Evolutionary conservation across 257 asterid species (phyloP), one percentile per base, ranked within the genome.

Genomic region (Mentha longifolia): DNA sequence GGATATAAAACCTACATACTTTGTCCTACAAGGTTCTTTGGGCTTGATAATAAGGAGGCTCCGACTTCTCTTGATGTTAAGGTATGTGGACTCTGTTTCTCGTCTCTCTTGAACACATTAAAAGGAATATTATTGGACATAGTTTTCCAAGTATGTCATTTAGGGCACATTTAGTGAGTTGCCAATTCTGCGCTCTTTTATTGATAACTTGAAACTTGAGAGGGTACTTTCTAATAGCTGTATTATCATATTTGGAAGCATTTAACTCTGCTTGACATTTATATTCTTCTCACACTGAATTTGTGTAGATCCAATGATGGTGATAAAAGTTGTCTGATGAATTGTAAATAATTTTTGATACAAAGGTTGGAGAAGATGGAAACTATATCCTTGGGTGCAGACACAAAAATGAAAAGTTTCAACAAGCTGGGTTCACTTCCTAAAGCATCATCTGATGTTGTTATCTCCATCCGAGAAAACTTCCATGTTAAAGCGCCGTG

Each of bases 1-100:
- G 67, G 20, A 52, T 33, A n/a, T 62, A 59, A 67, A 51, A 67
- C 22, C 50, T 62, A 46, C 30, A 20, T 43, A 39, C 62, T 77
- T 20, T 43, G 51, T 54, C 75, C 75, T 65, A 50, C 68, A 61
- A 65, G 55, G 43, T 78, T 79, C 17, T 4, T 3, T 6, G 39
- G 62, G 75, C 66, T 76, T 59, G 20, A 61, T 47, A 22, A 47
- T 69, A 74, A 69, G 28, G 60, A 73, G 61, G 28, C 65, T 58
- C 33, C 52, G 74, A 68, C 73, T 42, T 25, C 78, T 47, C 70
- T 70, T 67, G 75, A 65, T 60, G 75, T 46, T 65, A 62, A 77
- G 80, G 85, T 80, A 73, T 51, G 68, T 49, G 11, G 30, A 3
- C 6, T 3, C 50, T 16, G 20, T 30, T 64, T 73, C 57, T 28